Base-by-base conservation (phyloP, 2,329 filamentous ascomycete species). In the Hypoxylon sp. region DNA sequence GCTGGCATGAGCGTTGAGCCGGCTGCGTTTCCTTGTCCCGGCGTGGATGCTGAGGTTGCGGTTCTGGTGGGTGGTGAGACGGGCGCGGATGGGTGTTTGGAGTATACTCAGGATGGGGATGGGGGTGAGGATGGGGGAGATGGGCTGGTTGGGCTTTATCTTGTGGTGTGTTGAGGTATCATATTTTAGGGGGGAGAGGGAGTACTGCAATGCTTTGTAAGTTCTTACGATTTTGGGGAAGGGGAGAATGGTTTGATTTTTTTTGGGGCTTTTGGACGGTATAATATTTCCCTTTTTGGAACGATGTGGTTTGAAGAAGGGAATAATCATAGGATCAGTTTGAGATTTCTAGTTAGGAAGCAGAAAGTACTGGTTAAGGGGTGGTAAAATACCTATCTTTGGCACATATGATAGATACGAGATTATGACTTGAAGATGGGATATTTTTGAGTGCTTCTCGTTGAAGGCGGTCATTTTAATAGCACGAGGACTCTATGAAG, bases 21-120 rank as follows among this genome's bases (percentile, higher is more conserved):
- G 8, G 49, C 59, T 1, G 3, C 13, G 1, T 67, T 67, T 31
- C 52, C 53, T 8, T 67, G 64, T 25, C 63, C 64, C 0, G 61
- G 61, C 4, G 41, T 30, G 1, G 40, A 54, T 6, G 7, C 54
- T 1, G 15, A 40, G 7, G 38, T 57, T 2, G 44, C 54, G 6
- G 38, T 66, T 2, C n/a, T 52, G 12, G 47, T 67, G 47, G 17
- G 11, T 9, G 63, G 65, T 45, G 60, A 17, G 4, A 51, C 53
- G 0, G 36, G 56, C 19, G 55, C 62, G 2, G 64, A 63, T 21
- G 60, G 59, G n/a, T 64, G 60, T 26, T 27, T 67, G 6, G 57
- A 63, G 27, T 62, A 59, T n/a, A 1, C 13, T 11, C 61, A 67
- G 36, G 49, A 30, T 3, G 27, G 21, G 5, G 15, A 52, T 0